Evolutionary conservation across 257 asterid genomes (phyloP).

Genomic region (Penstemon davidsonii): DNA sequence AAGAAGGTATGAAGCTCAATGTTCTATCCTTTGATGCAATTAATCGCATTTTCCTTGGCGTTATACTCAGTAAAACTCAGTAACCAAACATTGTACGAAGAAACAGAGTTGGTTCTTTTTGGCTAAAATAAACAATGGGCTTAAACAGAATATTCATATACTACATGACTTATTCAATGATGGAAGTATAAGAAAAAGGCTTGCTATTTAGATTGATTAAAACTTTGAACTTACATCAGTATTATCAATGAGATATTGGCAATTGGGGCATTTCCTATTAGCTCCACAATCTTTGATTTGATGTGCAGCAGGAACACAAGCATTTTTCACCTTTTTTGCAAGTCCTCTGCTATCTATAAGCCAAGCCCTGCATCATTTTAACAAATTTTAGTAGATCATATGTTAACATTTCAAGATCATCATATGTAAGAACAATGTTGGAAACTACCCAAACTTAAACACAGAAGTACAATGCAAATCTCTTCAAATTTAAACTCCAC

Average conservation of each 20-base stretch:
- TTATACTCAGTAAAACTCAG: not conserved
- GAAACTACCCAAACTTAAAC: not conserved
- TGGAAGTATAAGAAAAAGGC: no score
- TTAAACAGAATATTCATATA: no score
- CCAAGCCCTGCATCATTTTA: slow-evolving; percentile 67
- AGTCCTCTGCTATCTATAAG: slow-evolving; percentile 65
- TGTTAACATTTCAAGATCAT: no score
- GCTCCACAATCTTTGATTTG: slow-evolving; percentile 82
- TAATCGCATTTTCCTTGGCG: no score
- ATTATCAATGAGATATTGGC: slow-evolving; percentile 59
- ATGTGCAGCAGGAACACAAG: slow-evolving; percentile 42
- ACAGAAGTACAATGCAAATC: not conserved
- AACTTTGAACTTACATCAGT: slow-evolving; percentile 56
- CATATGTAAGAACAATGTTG: no score
- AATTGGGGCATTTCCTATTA: slow-evolving; percentile 64
- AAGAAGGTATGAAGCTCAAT: no score
- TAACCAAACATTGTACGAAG: not conserved
- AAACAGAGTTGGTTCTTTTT: not conserved
- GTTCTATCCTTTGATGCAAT: not conserved
- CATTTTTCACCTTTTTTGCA: slow-evolving; percentile 72
- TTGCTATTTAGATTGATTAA: no score
- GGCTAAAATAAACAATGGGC: no score
- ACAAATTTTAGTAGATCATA: not conserved
- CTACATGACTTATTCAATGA: no score
- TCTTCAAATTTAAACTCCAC: not conserved